A percentile compares a stretch with the other conserved stretches of the same genome.
phyloP scores from a whole-genome alignment of 192 early-diverging fungal genomes.

The Gaertneriomyces semiglobifer region DNA sequence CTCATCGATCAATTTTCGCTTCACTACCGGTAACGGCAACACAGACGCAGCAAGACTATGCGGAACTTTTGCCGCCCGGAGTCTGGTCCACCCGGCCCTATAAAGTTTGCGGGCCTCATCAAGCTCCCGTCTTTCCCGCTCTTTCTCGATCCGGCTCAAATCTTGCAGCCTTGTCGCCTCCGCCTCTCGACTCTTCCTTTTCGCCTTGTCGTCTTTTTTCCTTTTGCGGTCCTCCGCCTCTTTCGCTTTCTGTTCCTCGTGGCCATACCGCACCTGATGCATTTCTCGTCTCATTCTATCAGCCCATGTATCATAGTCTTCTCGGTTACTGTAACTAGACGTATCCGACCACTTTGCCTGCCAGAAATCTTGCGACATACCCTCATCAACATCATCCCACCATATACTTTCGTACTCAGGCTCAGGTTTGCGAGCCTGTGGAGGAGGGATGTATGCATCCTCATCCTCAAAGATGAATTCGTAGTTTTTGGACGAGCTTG shows the following conservation, averaged over 20 bases:
- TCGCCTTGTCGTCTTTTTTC: background rate
- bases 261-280: background rate
- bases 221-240: conserved; percentile 2
- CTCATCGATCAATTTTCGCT: background rate
- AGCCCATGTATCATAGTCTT: conserved; percentile 23
- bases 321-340: background rate
- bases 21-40: conserved; percentile 6
- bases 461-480: background rate
- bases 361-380: conserved; percentile 12
- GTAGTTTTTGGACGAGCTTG: too few relatives aligned
- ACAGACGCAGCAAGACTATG: background rate
- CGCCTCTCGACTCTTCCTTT: conserved; percentile 1
- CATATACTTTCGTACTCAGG: background rate
- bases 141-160: background rate
- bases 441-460: background rate
- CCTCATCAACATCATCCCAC: conserved; percentile 23
- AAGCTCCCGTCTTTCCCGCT: conserved; percentile 7
- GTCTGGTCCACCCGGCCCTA: conserved; percentile 6
- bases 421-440: background rate
- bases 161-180: background rate
- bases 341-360: conserved; percentile 13
- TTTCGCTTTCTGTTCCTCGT: background rate
- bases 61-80: background rate
- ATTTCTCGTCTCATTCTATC: conserved; percentile 12
- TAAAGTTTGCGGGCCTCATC: conserved; percentile 9